These are phyloP conservation scores for Suhomyces atakaporum DNA, from an alignment of 1,139 yeast species.

Conservation along the genomic window DNA sequence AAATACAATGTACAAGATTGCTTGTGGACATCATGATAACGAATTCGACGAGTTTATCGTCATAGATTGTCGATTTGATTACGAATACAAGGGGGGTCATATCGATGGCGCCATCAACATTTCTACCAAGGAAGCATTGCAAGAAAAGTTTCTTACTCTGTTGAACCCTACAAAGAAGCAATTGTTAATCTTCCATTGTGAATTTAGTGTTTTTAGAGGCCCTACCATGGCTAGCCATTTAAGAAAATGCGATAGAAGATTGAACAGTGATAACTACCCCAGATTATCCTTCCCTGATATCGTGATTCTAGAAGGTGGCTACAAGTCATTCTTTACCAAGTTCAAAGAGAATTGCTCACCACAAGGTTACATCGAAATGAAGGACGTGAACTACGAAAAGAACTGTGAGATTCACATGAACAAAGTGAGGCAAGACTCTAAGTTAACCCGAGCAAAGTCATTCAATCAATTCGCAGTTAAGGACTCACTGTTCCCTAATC, in stretches of 20 bases:
- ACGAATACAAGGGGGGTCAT: slow-evolving; percentile 93
- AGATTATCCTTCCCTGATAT: slow-evolving; percentile 82
- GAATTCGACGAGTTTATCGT: slow-evolving; percentile 63
- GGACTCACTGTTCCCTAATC: slow-evolving; percentile 17
- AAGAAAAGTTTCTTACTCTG: slow-evolving; percentile 42
- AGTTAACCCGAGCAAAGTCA: slow-evolving; percentile 42
- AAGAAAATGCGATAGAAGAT: slow-evolving; percentile 76
- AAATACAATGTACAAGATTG: slow-evolving; percentile 60
- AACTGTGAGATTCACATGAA: slow-evolving; percentile 74
- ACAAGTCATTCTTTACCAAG: slow-evolving; percentile 68
- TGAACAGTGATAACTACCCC: slow-evolving; percentile 78
- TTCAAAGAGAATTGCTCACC: slow-evolving; percentile 64
- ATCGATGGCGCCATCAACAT: slow-evolving; percentile 80
- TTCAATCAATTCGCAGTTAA: slow-evolving; percentile 16
- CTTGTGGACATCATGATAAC: slow-evolving; percentile 55
- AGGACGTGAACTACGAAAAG: slow-evolving; percentile 64
- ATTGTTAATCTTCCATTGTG: slow-evolving; percentile 87
- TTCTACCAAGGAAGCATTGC: slow-evolving; percentile 68
- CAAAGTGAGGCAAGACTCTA: slow-evolving; percentile 62
- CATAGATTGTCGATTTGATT: slow-evolving; percentile 88
- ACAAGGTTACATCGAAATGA: slow-evolving; percentile 83
- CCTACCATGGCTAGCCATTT: slow-evolving; percentile 89
- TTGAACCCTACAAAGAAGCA: slow-evolving; percentile 26
- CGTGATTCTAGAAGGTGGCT: slow-evolving; percentile 88
- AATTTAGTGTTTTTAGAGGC: slow-evolving; percentile 88